Conservation (phyloP, 1,284 basidiomycete genomes). For the Neonothopanus nambi region DNA sequence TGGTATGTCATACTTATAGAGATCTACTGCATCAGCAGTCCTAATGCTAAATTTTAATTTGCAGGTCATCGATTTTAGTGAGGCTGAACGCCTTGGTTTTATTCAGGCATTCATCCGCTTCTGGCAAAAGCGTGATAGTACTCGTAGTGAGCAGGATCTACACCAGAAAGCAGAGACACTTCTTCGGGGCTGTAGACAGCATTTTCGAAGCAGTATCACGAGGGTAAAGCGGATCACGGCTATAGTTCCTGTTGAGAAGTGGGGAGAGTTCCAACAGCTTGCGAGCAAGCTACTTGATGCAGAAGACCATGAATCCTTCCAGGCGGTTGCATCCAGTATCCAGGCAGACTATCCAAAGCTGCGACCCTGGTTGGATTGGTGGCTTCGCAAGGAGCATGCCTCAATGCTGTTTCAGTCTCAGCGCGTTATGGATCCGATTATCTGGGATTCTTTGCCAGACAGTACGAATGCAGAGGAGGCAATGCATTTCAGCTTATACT, state of each 20-base stretch:
- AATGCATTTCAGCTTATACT: constrained; percentile 25
- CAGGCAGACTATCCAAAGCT: constrained; percentile 16
- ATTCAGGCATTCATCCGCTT: constrained; percentile 1
- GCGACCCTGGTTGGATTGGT: constrained; percentile 22
- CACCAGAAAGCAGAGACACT: constrained; percentile 1
- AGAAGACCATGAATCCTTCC: background rate
- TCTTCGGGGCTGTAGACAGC: constrained; percentile 7
- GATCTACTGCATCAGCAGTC: no score
- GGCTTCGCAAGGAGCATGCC: constrained; percentile 21
- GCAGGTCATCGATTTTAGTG: no score
- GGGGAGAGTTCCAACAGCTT: background rate
- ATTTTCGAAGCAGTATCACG: constrained; percentile 2
- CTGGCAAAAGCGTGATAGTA: background rate
- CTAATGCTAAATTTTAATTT: constrained; percentile 16
- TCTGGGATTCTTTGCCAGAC: constrained; percentile 23
- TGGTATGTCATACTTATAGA: constrained; percentile 16
- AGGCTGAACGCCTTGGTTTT: constrained; percentile 3
- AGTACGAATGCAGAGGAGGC: constrained; percentile 28
- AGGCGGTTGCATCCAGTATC: background rate
- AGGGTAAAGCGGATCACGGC: background rate
- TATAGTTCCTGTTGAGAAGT: background rate
- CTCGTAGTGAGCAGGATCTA: constrained; percentile 11
- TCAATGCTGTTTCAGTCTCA: constrained; percentile 24
- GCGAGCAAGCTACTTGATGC: background rate
- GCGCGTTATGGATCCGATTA: constrained; percentile 19